These are phyloP conservation scores for Lathyrus aphaca DNA, from an alignment of 306 rosid genomes.

Conservation along the genomic window DNA sequence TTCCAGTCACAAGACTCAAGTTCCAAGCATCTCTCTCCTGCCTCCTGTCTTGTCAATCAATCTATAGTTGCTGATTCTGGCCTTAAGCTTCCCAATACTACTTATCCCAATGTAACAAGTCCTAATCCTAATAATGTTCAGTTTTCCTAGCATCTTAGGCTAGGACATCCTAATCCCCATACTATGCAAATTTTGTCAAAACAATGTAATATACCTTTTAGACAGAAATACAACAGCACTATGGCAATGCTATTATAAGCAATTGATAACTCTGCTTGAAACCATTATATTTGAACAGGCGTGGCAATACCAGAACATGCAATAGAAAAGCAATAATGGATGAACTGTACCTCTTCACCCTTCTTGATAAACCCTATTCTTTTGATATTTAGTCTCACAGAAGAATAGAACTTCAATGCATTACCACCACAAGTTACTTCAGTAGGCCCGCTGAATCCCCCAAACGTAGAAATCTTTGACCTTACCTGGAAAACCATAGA, in stretches of 20 bases:
- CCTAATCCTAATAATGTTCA: too few species aligned
- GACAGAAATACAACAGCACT: neutral
- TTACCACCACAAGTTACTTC: constrained; percentile 97
- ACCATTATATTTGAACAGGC: constrained; percentile 12
- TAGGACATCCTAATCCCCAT: too few species aligned
- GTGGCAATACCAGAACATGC: constrained; percentile 11
- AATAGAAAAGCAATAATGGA: constrained; percentile 27
- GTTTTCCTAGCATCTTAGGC: too few species aligned
- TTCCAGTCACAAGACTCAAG: too few species aligned
- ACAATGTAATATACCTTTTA: too few species aligned
- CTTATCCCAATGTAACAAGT: too few species aligned
- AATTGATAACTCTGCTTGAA: neutral
- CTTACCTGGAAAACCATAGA: constrained; percentile 60
- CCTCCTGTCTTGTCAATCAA: too few species aligned
- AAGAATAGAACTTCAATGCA: constrained; percentile 91
- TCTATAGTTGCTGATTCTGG: too few species aligned
- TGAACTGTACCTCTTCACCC: constrained; percentile 80
- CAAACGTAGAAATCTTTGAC: constrained; percentile 82
- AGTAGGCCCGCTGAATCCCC: constrained; percentile 87
- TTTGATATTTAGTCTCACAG: constrained; percentile 77
- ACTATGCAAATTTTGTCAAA: too few species aligned
- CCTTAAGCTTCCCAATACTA: too few species aligned
- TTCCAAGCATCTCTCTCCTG: too few species aligned
- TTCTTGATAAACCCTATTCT: constrained; percentile 72
- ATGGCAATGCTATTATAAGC: neutral